These are phyloP conservation scores for Sporisorium iseilematis-ciliati DNA, from an alignment of 1,284 basidiomycete species.

Conservation along the genomic window DNA sequence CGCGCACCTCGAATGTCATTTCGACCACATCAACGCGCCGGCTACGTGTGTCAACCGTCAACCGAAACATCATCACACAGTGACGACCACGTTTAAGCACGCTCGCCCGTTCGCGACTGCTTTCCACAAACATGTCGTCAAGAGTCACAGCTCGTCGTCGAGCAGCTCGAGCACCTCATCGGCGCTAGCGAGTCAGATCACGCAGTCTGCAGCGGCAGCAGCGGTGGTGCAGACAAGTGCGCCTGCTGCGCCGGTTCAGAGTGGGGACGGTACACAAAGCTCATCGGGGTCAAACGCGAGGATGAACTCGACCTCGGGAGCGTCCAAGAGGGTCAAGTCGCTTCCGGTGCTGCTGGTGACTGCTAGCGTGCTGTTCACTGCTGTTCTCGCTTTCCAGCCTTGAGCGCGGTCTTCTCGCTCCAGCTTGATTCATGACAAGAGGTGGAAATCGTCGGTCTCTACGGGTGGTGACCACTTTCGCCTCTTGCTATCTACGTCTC, in stretches of 20 bases:
- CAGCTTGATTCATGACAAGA: background rate
- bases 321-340: conserved; percentile 21
- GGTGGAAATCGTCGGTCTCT: conserved; percentile 22
- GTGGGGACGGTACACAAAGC: conserved; percentile 3
- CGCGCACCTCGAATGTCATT: conserved; percentile 37
- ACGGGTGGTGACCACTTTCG: conserved; percentile 35
- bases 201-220: conserved; percentile 12
- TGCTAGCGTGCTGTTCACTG: conserved; percentile 31
- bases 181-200: conserved; percentile 5
- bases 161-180: conserved; percentile 11
- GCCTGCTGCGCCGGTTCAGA: conserved; percentile 8
- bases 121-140: conserved; percentile 32
- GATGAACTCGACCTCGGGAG: conserved; percentile 33
- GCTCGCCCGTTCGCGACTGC: conserved; percentile 34
- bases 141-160: conserved; percentile 8
- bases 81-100: conserved; percentile 33
- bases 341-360: conserved; percentile 27
- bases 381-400: conserved; percentile 28
- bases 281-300: conserved; percentile 17
- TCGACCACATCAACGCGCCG: conserved; percentile 29
- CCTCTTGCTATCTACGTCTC: background rate
- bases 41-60: conserved; percentile 40
- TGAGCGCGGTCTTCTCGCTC: background rate
- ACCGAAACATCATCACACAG: conserved; percentile 26
- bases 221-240: conserved; percentile 10